phyloP scores from a whole-genome alignment of 495 filamentous ascomycete species.

The Chaetomidium leptoderma region DNA sequence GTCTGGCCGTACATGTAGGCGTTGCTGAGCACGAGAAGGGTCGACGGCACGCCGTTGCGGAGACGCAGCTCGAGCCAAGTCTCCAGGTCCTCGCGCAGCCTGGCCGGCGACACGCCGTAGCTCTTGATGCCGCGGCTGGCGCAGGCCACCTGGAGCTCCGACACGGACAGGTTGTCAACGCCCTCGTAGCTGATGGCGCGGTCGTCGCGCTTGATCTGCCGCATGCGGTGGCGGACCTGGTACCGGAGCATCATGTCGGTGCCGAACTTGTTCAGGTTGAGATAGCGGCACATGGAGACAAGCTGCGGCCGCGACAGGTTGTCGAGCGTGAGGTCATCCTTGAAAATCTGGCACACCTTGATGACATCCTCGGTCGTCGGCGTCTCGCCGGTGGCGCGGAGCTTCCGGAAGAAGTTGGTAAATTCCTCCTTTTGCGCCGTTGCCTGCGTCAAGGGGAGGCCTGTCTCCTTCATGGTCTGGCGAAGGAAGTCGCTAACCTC shows the following conservation, averaged over 20 bases:
- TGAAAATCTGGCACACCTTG: conserved; percentile 99
- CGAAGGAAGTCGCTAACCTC: conserved; percentile 91
- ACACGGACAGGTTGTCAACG: conserved; percentile 85
- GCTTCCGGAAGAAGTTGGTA: conserved; percentile 95
- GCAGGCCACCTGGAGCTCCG: conserved; percentile 87
- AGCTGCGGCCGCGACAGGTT: conserved; percentile 94
- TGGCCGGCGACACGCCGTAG: conserved; percentile 79
- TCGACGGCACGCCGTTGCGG: conserved; percentile 89
- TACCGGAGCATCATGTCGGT: conserved; percentile 98
- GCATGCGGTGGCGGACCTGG: conserved; percentile 94
- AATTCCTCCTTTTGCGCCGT: conserved; percentile 94
- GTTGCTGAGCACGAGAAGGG: conserved; percentile 91
- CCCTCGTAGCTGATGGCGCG: conserved; percentile 92
- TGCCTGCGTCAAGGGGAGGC: conserved; percentile 76
- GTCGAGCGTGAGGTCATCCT: conserved; percentile 95
- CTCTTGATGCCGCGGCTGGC: conserved; percentile 89
- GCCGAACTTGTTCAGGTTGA: conserved; percentile 95
- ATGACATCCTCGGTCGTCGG: conserved; percentile 89
- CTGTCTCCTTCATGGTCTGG: conserved; percentile 86
- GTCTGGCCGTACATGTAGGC: conserved; percentile 94
- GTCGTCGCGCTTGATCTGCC: conserved; percentile 98
- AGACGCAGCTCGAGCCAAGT: conserved; percentile 94
- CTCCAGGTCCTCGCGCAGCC: conserved; percentile 84
- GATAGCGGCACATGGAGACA: conserved; percentile 96
- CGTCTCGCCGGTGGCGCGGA: conserved; percentile 82